A percentile compares a stretch with the other conserved stretches of the same genome.
phyloP scores from a whole-genome alignment of 169 alveolate species.

The Eimeria praecox region DNA sequence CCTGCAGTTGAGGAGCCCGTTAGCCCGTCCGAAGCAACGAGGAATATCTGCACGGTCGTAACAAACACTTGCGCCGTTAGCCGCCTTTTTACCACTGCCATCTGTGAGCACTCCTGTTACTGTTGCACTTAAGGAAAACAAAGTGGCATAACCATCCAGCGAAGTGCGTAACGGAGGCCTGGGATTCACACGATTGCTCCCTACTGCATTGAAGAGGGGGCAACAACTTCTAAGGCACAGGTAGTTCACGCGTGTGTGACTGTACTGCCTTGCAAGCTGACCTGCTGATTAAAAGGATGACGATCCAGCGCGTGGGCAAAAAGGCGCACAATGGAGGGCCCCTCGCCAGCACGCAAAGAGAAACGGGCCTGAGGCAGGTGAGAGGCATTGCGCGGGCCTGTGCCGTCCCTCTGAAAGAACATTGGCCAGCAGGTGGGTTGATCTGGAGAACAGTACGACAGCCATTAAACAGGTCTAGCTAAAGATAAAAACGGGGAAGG shows the following conservation, averaged over 20 bases:
- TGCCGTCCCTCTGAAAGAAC: conserved; percentile 42
- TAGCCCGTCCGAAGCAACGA: conserved; percentile 23
- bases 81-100: not conserved
- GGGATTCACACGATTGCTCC: not conserved
- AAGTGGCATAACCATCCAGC: not conserved
- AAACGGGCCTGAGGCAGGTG: conserved; percentile 67
- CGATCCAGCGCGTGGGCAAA: conserved; percentile 50
- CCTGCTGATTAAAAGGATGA: conserved; percentile 68
- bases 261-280: not conserved
- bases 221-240: not conserved
- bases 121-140: not conserved
- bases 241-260: not conserved
- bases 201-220: not conserved
- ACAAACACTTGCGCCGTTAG: not conserved
- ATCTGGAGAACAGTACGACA: not conserved
- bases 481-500: not conserved
- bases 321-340: conserved; percentile 5
- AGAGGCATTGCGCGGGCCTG: conserved; percentile 52
- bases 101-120: not conserved
- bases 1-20: conserved; percentile 2
- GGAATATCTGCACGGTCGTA: conserved; percentile 47
- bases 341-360: conserved; percentile 43
- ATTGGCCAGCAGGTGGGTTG: not conserved
- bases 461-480: not conserved
- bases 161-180: not conserved